Evolutionary conservation across 495 filamentous ascomycete species (phyloP).

Genomic region (Talaromyces wortmannii): DNA sequence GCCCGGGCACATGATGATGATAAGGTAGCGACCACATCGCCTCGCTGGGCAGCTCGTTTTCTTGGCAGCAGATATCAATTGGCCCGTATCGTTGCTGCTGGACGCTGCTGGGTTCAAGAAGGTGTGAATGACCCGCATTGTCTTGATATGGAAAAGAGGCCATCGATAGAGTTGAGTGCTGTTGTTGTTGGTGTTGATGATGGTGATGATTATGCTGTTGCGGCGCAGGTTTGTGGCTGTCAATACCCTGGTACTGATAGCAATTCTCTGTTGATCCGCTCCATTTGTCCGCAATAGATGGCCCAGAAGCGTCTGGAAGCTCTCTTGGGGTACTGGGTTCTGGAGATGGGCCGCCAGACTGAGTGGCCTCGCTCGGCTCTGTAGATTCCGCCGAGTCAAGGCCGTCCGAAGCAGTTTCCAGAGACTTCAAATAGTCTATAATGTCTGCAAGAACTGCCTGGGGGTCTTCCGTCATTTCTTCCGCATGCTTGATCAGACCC

Average conservation of each 20-base stretch:
- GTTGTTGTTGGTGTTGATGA: not conserved
- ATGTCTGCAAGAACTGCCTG: slow-evolving; percentile 3
- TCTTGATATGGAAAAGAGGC: not conserved
- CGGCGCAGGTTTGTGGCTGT: not conserved
- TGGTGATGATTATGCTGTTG: not conserved
- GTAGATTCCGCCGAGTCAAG: not conserved
- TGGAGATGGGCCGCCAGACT: not conserved
- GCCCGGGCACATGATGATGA: not conserved
- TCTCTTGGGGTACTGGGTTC: not conserved
- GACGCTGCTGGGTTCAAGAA: slow-evolving; percentile 23
- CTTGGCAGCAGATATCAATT: slow-evolving; percentile 4
- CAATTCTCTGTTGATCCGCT: not conserved
- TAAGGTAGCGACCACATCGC: not conserved
- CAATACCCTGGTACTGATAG: not conserved
- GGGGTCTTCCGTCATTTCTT: slow-evolving; percentile 16
- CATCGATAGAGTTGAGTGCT: not conserved
- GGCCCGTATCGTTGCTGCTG: slow-evolving; percentile 23
- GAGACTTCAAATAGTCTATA: slow-evolving; percentile 1
- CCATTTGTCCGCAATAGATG: not conserved
- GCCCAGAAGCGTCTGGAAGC: not conserved
- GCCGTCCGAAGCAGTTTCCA: not conserved
- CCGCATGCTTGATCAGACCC: slow-evolving; percentile 42
- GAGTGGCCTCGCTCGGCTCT: not conserved
- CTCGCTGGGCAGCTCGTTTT: not conserved
- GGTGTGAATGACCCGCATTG: not conserved